Evolutionary conservation across 2,329 filamentous ascomycete species (phyloP).

Genomic region (Podosphaera aphanis): DNA sequence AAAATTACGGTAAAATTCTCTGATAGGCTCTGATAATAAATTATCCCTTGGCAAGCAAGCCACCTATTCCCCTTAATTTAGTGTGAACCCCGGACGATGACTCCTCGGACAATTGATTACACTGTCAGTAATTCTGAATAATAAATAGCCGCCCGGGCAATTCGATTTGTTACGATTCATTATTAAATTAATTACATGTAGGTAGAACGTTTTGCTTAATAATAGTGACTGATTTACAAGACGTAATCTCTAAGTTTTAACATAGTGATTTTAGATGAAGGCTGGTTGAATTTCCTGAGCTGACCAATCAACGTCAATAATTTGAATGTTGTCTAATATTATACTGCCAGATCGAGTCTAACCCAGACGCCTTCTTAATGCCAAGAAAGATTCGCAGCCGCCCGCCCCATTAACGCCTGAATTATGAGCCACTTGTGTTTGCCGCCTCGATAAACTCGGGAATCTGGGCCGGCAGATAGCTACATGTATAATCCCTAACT

Average conservation of each 20-base stretch:
- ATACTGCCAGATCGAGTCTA: background rate
- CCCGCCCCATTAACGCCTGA: background rate
- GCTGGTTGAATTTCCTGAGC: background rate
- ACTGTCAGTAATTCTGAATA: no score
- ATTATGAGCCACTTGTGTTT: background rate
- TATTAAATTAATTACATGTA: background rate
- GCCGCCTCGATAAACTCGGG: background rate
- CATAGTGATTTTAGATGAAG: background rate
- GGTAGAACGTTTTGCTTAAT: background rate
- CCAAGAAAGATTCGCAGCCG: background rate
- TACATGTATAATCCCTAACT: background rate
- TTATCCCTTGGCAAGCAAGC: background rate
- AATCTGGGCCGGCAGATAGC: background rate
- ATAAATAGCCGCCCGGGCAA: background rate
- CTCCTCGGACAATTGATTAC: background rate
- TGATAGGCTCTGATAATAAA: no score
- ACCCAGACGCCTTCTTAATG: background rate
- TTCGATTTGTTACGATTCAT: background rate
- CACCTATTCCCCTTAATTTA: background rate
- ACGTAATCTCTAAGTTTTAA: no score
- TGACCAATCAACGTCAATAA: background rate
- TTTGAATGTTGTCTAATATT: background rate
- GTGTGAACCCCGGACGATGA: background rate
- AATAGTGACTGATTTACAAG: no score
- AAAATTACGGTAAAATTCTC: no score